phyloP scores from a whole-genome alignment of 2,329 filamentous ascomycete species.

The Pestalotiopsis sp. region DNA sequence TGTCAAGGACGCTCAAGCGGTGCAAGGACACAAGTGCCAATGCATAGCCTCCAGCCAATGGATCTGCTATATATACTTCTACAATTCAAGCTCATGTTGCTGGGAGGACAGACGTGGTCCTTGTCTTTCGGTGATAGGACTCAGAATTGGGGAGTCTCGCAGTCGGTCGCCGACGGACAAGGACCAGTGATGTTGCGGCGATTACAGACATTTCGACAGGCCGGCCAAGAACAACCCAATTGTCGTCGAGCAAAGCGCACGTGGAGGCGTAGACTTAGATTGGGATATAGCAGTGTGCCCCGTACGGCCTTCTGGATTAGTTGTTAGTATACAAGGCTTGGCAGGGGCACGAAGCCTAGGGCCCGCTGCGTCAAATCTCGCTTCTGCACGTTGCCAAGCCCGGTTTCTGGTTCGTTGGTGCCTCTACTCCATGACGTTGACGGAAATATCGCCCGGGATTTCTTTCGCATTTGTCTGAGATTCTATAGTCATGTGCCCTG shows the following conservation, averaged over 20 bases:
- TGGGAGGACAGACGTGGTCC: neutral
- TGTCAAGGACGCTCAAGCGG: neutral
- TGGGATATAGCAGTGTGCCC: neutral
- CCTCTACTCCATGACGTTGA: neutral
- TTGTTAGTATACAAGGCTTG: neutral
- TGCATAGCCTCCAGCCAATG: neutral
- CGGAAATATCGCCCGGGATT: neutral
- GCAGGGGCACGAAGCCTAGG: neutral
- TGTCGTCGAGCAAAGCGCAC: neutral
- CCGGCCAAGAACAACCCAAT: neutral
- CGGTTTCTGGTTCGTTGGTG: neutral
- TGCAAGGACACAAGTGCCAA: neutral
- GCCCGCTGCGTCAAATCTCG: neutral
- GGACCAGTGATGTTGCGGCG: neutral
- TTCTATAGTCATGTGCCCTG: no score
- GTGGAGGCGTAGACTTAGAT: neutral
- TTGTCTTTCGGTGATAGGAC: neutral
- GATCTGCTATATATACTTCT: neutral
- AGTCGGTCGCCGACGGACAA: neutral
- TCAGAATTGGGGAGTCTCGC: neutral
- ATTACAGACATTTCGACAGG: neutral
- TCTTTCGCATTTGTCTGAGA: neutral
- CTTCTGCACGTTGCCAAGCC: slow-evolving; percentile 3
- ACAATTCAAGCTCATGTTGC: neutral
- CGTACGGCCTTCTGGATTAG: neutral